Evolutionary conservation across 805 yeast genomes (phyloP).

Genomic region (Metschnikowia kunwiensis): DNA sequence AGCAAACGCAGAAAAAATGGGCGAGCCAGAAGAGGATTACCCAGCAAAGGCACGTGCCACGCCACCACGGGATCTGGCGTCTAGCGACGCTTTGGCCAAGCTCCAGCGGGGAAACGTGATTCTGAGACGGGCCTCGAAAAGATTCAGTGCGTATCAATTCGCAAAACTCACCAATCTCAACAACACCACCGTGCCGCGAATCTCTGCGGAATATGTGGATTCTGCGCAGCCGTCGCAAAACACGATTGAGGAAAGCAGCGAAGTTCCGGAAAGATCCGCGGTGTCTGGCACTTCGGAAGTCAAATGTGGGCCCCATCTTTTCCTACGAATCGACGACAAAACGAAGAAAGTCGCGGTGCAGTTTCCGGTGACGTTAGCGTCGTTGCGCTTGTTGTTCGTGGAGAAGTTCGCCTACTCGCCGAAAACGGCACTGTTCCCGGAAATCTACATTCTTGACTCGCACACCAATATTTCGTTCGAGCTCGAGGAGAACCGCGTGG

Average conservation of each 20-base stretch:
- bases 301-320: conserved; percentile 30
- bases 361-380: conserved; percentile 48
- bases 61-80: conserved; percentile 2
- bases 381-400: conserved; percentile 69
- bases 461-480: conserved; percentile 66
- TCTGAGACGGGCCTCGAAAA: conserved; percentile 87
- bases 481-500: conserved; percentile 64
- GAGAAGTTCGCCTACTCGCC: conserved; percentile 87
- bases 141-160: conserved; percentile 91
- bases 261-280: no score
- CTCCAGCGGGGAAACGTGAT: conserved; percentile 79
- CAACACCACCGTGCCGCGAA: conserved; percentile 12
- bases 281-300: no score
- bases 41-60: not conserved
- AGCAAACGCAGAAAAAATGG: conserved; percentile 1
- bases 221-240: no score
- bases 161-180: conserved; percentile 59
- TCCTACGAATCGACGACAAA: conserved; percentile 47
- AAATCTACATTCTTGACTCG: conserved; percentile 67
- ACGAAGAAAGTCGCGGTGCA: conserved; percentile 52
- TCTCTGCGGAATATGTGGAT: conserved; percentile 12
- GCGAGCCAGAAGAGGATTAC: not conserved
- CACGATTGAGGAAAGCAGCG: no score
- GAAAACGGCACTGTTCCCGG: conserved; percentile 68
- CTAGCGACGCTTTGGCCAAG: conserved; percentile 63